phyloP scores from a whole-genome alignment of 805 yeast genomes.

The Candida corydali region DNA sequence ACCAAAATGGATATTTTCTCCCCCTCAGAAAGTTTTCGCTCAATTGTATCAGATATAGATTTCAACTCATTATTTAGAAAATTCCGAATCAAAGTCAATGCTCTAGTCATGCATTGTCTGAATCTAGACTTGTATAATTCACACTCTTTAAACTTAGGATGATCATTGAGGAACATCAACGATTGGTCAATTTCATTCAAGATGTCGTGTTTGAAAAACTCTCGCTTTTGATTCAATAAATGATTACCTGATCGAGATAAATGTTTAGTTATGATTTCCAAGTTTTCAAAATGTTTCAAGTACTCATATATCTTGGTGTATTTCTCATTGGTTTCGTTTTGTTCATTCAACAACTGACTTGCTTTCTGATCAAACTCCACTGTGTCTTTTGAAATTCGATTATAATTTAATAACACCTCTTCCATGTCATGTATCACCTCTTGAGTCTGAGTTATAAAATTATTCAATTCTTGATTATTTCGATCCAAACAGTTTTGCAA shows the following conservation, averaged over 20 bases:
- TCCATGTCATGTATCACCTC: conserved; percentile 43
- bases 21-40: conserved; percentile 15
- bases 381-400: conserved; percentile 59
- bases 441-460: conserved; percentile 44
- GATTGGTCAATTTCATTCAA: conserved; percentile 63
- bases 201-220: conserved; percentile 39
- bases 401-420: conserved; percentile 47
- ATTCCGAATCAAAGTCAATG: conserved; percentile 69
- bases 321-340: conserved; percentile 38
- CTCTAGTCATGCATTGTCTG: conserved; percentile 78
- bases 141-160: conserved; percentile 56
- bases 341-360: conserved; percentile 44
- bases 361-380: conserved; percentile 58
- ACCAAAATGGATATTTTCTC: conserved; percentile 49
- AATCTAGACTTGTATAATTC: conserved; percentile 68
- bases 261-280: conserved; percentile 65
- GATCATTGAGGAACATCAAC: conserved; percentile 41
- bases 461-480: conserved; percentile 19
- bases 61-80: conserved; percentile 49
- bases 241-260: conserved; percentile 66
- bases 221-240: conserved; percentile 50
- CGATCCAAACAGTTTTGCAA: conserved; percentile 32
- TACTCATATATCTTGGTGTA: conserved; percentile 43
- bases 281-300: conserved; percentile 59
- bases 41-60: conserved; percentile 19